Evolutionary conservation across 2,329 filamentous ascomycete genomes (phyloP).

Genomic region (Setomelanomma holmii): DNA sequence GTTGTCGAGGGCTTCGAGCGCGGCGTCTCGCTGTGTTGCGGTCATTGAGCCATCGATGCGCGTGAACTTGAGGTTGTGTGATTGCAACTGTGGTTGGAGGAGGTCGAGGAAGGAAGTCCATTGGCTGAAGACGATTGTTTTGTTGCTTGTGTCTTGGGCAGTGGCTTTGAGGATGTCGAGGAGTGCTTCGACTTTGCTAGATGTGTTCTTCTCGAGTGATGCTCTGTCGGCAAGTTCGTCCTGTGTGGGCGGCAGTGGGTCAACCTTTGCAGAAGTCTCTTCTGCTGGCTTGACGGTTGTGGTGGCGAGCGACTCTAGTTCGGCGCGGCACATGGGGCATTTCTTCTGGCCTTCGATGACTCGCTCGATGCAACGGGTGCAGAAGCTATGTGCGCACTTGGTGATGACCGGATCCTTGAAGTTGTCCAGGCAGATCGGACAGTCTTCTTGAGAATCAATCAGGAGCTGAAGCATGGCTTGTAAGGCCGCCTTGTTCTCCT

Average conservation of each 20-base stretch:
- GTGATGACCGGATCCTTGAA: conserved; percentile 81
- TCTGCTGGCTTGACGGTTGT: conserved; percentile 72
- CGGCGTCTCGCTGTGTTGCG: conserved; percentile 71
- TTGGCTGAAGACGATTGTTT: conserved; percentile 77
- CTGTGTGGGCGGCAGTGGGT: conserved; percentile 24
- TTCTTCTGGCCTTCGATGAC: conserved; percentile 78
- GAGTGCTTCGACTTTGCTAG: conserved; percentile 83
- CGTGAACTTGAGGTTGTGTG: conserved; percentile 67
- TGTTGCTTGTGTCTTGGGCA: conserved; percentile 66
- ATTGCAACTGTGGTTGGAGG: conserved; percentile 71
- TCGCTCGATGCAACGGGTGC: conserved; percentile 73
- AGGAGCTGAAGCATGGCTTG: conserved; percentile 78
- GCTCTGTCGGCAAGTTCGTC: conserved; percentile 62
- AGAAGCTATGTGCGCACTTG: conserved; percentile 82
- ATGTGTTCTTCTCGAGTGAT: conserved; percentile 59
- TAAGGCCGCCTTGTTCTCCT: conserved; percentile 74
- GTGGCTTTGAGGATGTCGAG: conserved; percentile 77
- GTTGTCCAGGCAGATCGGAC: conserved; percentile 78
- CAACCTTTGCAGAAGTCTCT: conserved; percentile 49
- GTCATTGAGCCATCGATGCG: conserved; percentile 85
- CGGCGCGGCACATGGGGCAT: conserved; percentile 83
- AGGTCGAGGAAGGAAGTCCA: conserved; percentile 79
- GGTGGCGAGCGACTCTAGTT: conserved; percentile 56
- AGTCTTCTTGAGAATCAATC: conserved; percentile 83
- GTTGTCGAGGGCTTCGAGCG: conserved; percentile 71